Evolutionary conservation across 352 stramenopile genomes (phyloP), one percentile per base, ranked within the genome.

Genomic region (Phytophthora meadii): DNA sequence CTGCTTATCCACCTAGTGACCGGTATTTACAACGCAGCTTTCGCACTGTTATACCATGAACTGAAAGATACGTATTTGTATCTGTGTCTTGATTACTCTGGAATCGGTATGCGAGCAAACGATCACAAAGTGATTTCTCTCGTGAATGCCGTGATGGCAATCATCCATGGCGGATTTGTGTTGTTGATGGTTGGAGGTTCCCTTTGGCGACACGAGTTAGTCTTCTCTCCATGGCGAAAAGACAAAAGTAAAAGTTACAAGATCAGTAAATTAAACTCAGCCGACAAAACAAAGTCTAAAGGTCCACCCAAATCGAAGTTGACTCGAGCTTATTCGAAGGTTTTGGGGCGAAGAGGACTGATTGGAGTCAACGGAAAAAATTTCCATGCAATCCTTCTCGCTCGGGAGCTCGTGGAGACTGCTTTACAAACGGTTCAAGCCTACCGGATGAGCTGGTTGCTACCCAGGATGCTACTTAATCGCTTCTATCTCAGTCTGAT

Each of bases 401-500:
- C 15, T n/a, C 61, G 64, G 5, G 61, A 81, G 44, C 8, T 74
- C 0, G 0, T 79, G 5, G 75, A 77, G 36, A 74, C 57, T 11
- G 47, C 28, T 0, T 45, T 83, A 14, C 74, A 82, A n/a, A 68
- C 71, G 8, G 53, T 59, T 1, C 68, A 82, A 50, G 74, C 71
- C 5, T 80, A 76, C 48, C 62, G 58, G 9, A 76, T 80, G 64
- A 80, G 68, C n/a, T 55, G 49, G 27, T 55, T 62, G 30, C 24
- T 79, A 10, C 53, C 67, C 1, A 39, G 63, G 4, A 49, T 36
- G 12, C 47, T 65, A 11, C 39, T 79, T 1, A 76, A 73, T 24
- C 64, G 47, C 0, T 64, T 81, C 10, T 79, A 74, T 51, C 28
- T 70, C 7, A 42, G 17, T n/a, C 30, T 73, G 0, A 25, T 78